phyloP scores from a whole-genome alignment of 441 rosid species.

The Metrosideros polymorpha region DNA sequence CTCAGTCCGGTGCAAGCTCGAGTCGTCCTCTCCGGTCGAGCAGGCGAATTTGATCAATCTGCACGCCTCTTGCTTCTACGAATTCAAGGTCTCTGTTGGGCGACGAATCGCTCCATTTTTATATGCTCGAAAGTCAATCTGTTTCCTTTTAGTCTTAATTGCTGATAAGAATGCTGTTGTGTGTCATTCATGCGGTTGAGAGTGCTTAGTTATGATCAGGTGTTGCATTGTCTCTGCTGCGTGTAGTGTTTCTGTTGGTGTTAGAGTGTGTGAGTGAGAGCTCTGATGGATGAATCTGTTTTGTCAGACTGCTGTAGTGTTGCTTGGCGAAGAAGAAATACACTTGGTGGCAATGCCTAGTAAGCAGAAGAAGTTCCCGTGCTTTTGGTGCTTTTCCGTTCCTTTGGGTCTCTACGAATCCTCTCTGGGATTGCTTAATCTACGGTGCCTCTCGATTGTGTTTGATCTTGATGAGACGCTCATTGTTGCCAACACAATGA shows the following conservation, averaged over 20 bases:
- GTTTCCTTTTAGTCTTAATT: not conserved
- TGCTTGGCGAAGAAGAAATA: slow-evolving; percentile 76
- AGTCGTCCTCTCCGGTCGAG: slow-evolving; percentile 51
- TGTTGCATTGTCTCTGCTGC: not conserved
- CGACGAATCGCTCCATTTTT: not conserved
- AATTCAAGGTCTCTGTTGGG: slow-evolving; percentile 46
- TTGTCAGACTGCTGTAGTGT: slow-evolving; percentile 75
- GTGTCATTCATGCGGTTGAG: not conserved
- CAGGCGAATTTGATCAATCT: slow-evolving; percentile 68
- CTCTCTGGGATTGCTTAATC: slow-evolving; percentile 73
- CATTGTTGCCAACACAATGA: slow-evolving; percentile 96
- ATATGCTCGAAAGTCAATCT: not conserved
- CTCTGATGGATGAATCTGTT: not conserved
- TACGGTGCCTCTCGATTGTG: slow-evolving; percentile 81
- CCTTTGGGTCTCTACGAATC: slow-evolving; percentile 69
- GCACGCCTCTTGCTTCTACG: slow-evolving; percentile 85
- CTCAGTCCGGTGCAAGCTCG: slow-evolving; percentile 87
- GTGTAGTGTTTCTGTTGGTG: not conserved
- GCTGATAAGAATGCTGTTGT: not conserved
- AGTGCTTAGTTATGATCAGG: not conserved
- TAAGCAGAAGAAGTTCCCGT: slow-evolving; percentile 93
- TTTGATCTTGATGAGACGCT: slow-evolving; percentile 96
- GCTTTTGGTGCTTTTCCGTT: slow-evolving; percentile 92
- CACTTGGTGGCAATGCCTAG: slow-evolving; percentile 99
- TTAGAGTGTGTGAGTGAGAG: not conserved